phyloP scores from a whole-genome alignment of 179 eudicot genomes.

The Silene vulgaris region DNA sequence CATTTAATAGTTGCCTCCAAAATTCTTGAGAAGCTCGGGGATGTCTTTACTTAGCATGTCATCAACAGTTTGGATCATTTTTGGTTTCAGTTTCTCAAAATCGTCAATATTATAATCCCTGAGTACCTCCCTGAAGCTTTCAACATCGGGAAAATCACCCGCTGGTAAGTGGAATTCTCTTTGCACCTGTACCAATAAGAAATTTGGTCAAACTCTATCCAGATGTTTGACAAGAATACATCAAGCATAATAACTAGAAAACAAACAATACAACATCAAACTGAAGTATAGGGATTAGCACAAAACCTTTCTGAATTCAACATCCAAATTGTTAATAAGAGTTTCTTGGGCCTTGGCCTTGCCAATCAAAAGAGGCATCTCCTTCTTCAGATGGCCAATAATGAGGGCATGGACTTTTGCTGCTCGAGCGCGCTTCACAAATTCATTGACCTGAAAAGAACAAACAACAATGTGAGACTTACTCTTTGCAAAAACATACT shows the following conservation, averaged over 20 bases:
- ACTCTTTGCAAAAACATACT: neutral
- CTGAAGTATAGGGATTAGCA: conserved; percentile 8
- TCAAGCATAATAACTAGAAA: neutral
- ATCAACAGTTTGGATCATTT: conserved; percentile 28
- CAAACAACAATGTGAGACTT: conserved; percentile 4
- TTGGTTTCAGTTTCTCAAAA: conserved; percentile 28
- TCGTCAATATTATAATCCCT: conserved; percentile 26
- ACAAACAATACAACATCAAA: neutral
- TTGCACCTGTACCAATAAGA: conserved; percentile 16
- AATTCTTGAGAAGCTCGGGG: conserved; percentile 28
- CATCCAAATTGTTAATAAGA: conserved; percentile 66
- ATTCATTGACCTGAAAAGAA: conserved; percentile 70
- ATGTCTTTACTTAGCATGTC: conserved; percentile 30
- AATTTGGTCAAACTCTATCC: neutral
- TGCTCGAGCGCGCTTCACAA: conserved; percentile 96
- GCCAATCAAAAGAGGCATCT: conserved; percentile 89
- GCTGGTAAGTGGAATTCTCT: conserved; percentile 26
- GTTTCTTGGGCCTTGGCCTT: conserved; percentile 70
- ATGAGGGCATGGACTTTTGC: conserved; percentile 91
- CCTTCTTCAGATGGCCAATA: conserved; percentile 82
- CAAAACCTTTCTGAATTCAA: conserved; percentile 65
- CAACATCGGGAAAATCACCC: conserved; percentile 27
- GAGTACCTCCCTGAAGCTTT: conserved; percentile 25
- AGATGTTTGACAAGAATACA: neutral
- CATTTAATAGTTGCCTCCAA: conserved; percentile 12